Percentiles rank a stretch among this genome's conserved stretches.
These are phyloP conservation scores for Hydrangea macrophylla DNA, from an alignment of 148 eudicot genomes.

Conservation along the genomic window DNA sequence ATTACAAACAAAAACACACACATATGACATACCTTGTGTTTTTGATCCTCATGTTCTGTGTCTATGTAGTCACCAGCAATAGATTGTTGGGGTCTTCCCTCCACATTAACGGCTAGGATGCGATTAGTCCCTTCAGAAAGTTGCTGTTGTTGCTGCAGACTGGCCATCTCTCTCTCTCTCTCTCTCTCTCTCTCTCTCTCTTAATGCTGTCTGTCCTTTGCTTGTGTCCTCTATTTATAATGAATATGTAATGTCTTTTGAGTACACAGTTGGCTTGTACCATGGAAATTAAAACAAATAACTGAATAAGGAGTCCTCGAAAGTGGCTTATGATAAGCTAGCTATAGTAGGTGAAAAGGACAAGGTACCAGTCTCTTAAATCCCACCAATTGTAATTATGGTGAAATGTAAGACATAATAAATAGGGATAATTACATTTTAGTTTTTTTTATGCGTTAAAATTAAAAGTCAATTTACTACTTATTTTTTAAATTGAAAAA, in stretches of 20 bases:
- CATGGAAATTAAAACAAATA: background rate
- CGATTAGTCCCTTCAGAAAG: slow-evolving; percentile 37
- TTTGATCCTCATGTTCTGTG: slow-evolving; percentile 27
- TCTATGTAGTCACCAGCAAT: slow-evolving; percentile 9
- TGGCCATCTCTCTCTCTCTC: slow-evolving; percentile 24
- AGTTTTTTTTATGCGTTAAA: too few relatives aligned
- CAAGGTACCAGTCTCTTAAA: too few relatives aligned
- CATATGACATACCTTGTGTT: slow-evolving; percentile 12
- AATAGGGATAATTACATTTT: too few relatives aligned
- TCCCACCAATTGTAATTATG: too few relatives aligned
- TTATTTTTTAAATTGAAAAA: too few relatives aligned
- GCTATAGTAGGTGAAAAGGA: too few relatives aligned
- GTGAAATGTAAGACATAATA: too few relatives aligned
- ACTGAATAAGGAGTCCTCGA: background rate
- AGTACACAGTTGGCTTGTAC: slow-evolving; percentile 2
- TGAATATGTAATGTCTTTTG: background rate
- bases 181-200: background rate
- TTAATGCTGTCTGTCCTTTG: background rate
- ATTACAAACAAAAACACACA: too few relatives aligned
- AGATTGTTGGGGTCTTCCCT: background rate
- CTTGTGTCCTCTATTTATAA: slow-evolving; percentile 3
- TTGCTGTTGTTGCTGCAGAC: slow-evolving; percentile 20
- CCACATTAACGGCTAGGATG: slow-evolving; percentile 24
- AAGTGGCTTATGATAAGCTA: background rate
- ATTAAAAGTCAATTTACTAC: too few relatives aligned